Evolutionary conservation across 768 basidiomycete species (phyloP).

Genomic region (Sporobolomyces phaffii): DNA sequence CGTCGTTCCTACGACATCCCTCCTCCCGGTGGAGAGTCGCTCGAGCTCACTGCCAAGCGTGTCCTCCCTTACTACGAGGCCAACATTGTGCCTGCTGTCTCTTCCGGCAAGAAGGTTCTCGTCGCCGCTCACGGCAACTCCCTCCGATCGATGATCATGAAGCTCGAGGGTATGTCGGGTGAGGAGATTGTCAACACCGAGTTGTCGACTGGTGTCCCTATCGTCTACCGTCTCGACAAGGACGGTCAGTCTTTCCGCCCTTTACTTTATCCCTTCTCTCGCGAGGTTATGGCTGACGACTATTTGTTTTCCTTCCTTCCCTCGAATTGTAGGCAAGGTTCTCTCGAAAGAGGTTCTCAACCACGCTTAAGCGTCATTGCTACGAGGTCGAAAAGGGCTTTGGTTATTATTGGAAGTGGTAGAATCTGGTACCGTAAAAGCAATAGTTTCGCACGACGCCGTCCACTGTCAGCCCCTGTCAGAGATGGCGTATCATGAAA

Average conservation of each 20-base stretch:
- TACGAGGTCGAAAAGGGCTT: no score
- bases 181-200: conserved; percentile 42
- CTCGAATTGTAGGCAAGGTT: conserved; percentile 27
- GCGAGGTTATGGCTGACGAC: neutral
- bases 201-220: conserved; percentile 39
- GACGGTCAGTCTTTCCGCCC: conserved; percentile 13
- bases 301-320: neutral
- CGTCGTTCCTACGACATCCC: conserved; percentile 42
- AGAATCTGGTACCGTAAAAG: no score
- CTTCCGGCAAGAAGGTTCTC: conserved; percentile 42
- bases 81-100: conserved; percentile 39
- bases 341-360: conserved; percentile 38
- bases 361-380: conserved; percentile 21
- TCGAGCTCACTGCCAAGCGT: conserved; percentile 42
- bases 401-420: no score
- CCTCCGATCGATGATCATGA: conserved; percentile 40
- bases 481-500: no score
- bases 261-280: neutral
- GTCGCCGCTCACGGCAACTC: conserved; percentile 44
- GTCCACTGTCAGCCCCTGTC: no score
- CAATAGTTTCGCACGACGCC: no score
- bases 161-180: conserved; percentile 37
- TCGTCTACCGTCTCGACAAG: conserved; percentile 41
- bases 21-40: conserved; percentile 42
- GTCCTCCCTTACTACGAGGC: conserved; percentile 42